Evolutionary conservation across 179 eudicot species (phyloP).

Genomic region (Beta macrorhiza): DNA sequence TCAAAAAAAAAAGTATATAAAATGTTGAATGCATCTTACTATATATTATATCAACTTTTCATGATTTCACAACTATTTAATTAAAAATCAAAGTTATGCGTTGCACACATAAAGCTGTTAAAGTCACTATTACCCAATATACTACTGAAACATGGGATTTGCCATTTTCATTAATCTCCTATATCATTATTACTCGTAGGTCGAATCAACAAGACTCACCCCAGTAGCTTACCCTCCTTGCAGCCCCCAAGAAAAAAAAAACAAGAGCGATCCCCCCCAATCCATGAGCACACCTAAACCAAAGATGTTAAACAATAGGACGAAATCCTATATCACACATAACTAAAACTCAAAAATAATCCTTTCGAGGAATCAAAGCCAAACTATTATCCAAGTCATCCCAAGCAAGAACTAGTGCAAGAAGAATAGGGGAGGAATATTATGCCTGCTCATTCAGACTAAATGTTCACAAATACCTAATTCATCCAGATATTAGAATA

Average conservation of each 20-base stretch:
- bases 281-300: neutral
- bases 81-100: too few relatives aligned
- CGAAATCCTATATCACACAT: neutral
- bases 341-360: neutral
- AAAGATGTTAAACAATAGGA: neutral
- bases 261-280: neutral
- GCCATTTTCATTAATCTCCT: too few relatives aligned
- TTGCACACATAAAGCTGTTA: too few relatives aligned
- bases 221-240: too few relatives aligned
- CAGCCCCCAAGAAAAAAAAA: neutral
- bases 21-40: too few relatives aligned
- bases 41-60: too few relatives aligned
- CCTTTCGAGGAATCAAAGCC: neutral
- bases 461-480: neutral
- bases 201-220: too few relatives aligned
- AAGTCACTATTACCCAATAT: neutral
- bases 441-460: neutral
- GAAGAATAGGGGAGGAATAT: neutral
- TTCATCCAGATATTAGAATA: neutral
- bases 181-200: too few relatives aligned
- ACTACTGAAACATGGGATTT: neutral
- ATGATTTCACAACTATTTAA: too few relatives aligned
- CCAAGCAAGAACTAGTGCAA: neutral
- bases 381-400: constrained; percentile 14
- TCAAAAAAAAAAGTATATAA: too few relatives aligned